Evolutionary conservation across 768 basidiomycete species (phyloP).

Genomic region (Agaricus subrufescens): DNA sequence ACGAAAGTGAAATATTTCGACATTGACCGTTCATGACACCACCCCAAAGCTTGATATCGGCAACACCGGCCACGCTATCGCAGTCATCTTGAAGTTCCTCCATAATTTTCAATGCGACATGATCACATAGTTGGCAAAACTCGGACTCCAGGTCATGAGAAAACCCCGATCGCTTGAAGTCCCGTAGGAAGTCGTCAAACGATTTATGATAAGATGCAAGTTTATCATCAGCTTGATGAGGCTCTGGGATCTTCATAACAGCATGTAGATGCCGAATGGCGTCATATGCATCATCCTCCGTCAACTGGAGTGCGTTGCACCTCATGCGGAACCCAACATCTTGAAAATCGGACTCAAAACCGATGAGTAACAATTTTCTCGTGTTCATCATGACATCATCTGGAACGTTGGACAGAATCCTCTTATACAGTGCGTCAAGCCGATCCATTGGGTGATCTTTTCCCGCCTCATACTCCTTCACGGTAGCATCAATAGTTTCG

Average conservation of each 20-base stretch:
- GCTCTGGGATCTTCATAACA: background rate
- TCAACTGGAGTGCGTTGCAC: background rate
- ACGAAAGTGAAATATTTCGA: too few relatives aligned
- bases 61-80: too few relatives aligned
- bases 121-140: too few relatives aligned
- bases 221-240: background rate
- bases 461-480: background rate
- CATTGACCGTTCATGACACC: too few relatives aligned
- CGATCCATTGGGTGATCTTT: background rate
- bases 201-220: background rate
- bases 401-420: background rate
- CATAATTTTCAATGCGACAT: too few relatives aligned
- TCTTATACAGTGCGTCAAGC: background rate
- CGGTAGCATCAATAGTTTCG: background rate
- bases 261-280: background rate
- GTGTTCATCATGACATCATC: background rate
- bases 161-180: background rate
- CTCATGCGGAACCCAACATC: too few relatives aligned
- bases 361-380: background rate
- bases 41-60: too few relatives aligned
- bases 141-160: background rate
- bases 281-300: background rate
- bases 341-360: too few relatives aligned
- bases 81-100: too few relatives aligned
- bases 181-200: background rate